phyloP scores from a whole-genome alignment of 345 rosid genomes.

The Trapa incisa region DNA sequence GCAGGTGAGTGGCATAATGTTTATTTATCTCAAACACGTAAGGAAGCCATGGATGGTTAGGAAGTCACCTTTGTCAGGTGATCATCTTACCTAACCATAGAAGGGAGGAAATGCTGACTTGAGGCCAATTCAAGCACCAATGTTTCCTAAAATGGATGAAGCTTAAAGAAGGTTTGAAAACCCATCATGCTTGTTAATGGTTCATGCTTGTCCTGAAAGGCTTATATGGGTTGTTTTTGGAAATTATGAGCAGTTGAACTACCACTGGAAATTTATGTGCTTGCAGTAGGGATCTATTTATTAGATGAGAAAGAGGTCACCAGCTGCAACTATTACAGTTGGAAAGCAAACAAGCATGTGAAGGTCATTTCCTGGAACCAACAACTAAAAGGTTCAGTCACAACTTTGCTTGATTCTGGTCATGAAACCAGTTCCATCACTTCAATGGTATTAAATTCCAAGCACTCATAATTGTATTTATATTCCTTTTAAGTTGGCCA shows the following conservation, averaged over 20 bases:
- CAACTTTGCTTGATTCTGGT: neutral
- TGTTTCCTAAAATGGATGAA: neutral
- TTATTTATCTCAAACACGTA: neutral
- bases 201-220: neutral
- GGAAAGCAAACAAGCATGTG: neutral
- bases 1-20: neutral
- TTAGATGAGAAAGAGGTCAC: neutral
- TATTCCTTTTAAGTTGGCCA: too few relatives aligned
- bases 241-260: constrained; percentile 3
- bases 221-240: constrained; percentile 2
- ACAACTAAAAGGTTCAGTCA: neutral
- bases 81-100: constrained; percentile 6
- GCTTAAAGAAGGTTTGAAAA: neutral
- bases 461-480: too few relatives aligned
- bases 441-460: neutral
- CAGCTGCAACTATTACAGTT: neutral
- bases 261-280: neutral
- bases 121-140: neutral
- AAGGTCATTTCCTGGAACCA: neutral
- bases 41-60: neutral
- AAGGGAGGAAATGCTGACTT: neutral
- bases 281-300: neutral
- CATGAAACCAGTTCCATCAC: neutral
- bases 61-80: constrained; percentile 1
- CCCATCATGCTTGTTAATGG: neutral